Conservation (phyloP, 768 basidiomycete species). For the Rhodocollybia butyracea region DNA sequence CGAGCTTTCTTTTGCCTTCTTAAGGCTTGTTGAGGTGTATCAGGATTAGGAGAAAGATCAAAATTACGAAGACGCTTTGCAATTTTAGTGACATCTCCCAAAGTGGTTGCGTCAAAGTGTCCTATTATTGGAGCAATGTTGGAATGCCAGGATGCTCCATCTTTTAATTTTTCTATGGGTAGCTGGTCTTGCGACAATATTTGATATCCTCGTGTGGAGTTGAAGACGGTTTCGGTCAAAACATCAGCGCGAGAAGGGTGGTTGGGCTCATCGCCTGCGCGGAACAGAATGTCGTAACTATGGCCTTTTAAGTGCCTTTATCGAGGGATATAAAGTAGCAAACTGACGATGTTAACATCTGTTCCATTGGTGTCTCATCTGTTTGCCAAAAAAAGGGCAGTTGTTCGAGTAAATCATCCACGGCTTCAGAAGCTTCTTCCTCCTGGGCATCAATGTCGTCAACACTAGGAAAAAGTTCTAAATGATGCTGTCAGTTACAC, state of each 20-base stretch:
- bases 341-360: slow-evolving; percentile 60
- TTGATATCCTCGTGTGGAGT: slow-evolving; percentile 49
- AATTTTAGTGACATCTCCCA: slow-evolving; percentile 29
- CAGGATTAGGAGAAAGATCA: slow-evolving; percentile 36
- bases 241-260: slow-evolving; percentile 51
- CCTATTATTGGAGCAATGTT: slow-evolving; percentile 45
- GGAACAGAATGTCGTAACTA: slow-evolving; percentile 65
- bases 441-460: slow-evolving; percentile 22
- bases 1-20: slow-evolving; percentile 52
- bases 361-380: slow-evolving; percentile 42
- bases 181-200: slow-evolving; percentile 49
- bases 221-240: slow-evolving; percentile 49
- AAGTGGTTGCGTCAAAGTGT: slow-evolving; percentile 36
- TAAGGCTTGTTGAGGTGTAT: slow-evolving; percentile 35
- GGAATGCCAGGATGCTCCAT: slow-evolving; percentile 50
- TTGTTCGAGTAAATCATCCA: slow-evolving; percentile 48
- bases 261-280: slow-evolving; percentile 46
- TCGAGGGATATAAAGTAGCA: not conserved
- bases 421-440: slow-evolving; percentile 34
- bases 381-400: slow-evolving; percentile 58
- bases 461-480: not conserved
- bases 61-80: slow-evolving; percentile 39
- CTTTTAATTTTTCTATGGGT: slow-evolving; percentile 31
- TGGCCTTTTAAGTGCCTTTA: not conserved
- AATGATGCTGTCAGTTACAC: not conserved